Evolutionary conservation across 768 basidiomycete species (phyloP), one percentile per base, ranked within the genome.

Genomic region (Jaapia argillacea): DNA sequence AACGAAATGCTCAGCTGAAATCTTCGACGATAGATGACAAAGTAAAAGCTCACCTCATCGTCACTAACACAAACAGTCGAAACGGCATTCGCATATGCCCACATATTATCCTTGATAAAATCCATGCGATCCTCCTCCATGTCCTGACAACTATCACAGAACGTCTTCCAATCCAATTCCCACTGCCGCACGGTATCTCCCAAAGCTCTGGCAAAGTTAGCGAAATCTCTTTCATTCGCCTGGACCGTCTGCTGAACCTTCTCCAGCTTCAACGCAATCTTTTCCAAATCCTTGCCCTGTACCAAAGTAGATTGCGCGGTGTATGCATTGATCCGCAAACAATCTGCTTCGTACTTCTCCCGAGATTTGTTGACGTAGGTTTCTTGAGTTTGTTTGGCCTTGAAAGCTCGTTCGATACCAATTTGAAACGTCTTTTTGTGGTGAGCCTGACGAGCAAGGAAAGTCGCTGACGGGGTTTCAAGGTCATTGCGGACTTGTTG

Each of bases 71-170:
- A 97, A 12, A 93, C 86, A 7, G 85, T 88, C 12, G 93, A 96
- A n/a, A 96, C 82, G 1, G 85, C 83, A 59, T 99, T 99, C 0
- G 96, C 92, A 59, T 89, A 97, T 5, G 79, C 77, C 94, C 96
- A 99, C 62, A 96, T 72, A 51, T 87, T 88, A 58, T 93, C 89
- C 64, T 94, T 97, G 68, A 85, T 81, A 58, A 94, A 89, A 47
- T 92, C 89, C 56, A 93, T 65, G n/a, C 96, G 76, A 46, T 92
- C 83, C 53, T 97, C 92, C 55, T 99, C 96, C 40, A 96, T 64
- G 65, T 99, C 96, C 62, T 99, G 96, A 48, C 89, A 89, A 36
- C 76, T 77, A 61, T 99, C 96, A 56, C 90, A 93, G 63, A 96
- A 98, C 2, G 67, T 68, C 62, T 88, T 93, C 96, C 96, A 99